phyloP scores from a whole-genome alignment of 2,329 filamentous ascomycete genomes.

The Erysiphe pulchra region DNA sequence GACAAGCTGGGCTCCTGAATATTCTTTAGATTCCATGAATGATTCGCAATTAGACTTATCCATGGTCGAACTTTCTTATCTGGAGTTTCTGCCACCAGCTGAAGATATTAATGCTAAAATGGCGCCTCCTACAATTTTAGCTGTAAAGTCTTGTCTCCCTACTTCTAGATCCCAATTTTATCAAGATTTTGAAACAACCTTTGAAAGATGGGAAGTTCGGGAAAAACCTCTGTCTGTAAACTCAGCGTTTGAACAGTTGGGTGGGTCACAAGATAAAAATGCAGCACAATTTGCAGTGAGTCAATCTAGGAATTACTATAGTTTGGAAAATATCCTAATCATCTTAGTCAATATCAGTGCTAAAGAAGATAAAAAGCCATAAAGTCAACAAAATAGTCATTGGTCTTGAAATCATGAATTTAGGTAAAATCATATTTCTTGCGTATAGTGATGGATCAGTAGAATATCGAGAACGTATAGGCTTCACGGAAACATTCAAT shows the following conservation, averaged over 20 bases:
- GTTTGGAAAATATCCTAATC: not conserved
- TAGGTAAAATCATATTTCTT: constrained; percentile 46
- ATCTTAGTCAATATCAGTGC: constrained; percentile 17
- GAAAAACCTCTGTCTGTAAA: constrained; percentile 42
- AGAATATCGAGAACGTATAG: constrained; percentile 53
- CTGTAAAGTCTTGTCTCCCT: constrained; percentile 40
- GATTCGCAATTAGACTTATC: constrained; percentile 22
- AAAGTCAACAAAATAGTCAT: constrained; percentile 45
- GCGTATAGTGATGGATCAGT: constrained; percentile 58
- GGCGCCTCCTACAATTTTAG: constrained; percentile 35
- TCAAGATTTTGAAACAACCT: constrained; percentile 42
- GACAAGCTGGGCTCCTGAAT: constrained; percentile 22
- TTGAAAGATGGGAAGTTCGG: constrained; percentile 60
- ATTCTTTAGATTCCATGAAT: constrained; percentile 8
- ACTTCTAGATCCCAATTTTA: constrained; percentile 28
- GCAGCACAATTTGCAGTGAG: constrained; percentile 8
- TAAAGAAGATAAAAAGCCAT: constrained; percentile 43
- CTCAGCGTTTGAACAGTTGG: constrained; percentile 52
- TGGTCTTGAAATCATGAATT: constrained; percentile 38
- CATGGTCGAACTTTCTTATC: constrained; percentile 40
- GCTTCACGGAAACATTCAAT: constrained; percentile 40
- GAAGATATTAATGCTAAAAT: constrained; percentile 22
- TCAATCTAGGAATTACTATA: not conserved
- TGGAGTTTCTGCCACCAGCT: constrained; percentile 46
- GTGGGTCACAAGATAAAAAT: constrained; percentile 31